Conservation (phyloP, 2,329 filamentous ascomycete species). For the Elsinoe perseae region DNA sequence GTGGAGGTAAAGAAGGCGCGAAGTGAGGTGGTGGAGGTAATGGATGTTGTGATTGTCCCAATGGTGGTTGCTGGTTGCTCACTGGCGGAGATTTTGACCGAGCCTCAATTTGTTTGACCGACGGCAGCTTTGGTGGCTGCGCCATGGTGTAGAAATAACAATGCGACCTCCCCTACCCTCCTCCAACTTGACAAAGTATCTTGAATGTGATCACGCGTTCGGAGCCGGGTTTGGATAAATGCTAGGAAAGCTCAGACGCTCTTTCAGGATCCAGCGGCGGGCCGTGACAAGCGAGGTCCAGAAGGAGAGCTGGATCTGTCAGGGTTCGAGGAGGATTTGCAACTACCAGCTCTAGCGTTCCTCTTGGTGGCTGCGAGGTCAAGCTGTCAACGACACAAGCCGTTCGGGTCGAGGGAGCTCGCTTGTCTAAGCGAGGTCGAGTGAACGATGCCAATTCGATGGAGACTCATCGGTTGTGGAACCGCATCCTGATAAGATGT, state of each 20-base stretch:
- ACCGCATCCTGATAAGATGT: neutral
- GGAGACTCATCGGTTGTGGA: neutral
- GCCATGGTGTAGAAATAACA: constrained; percentile 4
- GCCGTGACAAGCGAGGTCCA: constrained; percentile 6
- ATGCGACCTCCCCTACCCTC: constrained; percentile 14
- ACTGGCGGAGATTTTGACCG: constrained; percentile 9
- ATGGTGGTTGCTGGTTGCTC: neutral
- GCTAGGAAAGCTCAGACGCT: constrained; percentile 3
- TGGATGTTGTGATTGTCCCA: constrained; percentile 14
- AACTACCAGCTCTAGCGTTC: constrained; percentile 1
- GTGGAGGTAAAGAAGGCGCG: constrained; percentile 16
- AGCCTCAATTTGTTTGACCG: constrained; percentile 24
- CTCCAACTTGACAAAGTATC: neutral
- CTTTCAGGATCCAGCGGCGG: neutral
- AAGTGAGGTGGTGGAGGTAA: constrained; percentile 22
- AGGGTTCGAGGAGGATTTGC: constrained; percentile 4
- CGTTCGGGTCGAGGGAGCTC: neutral
- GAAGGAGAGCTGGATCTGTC: neutral
- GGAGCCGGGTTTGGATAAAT: constrained; percentile 7
- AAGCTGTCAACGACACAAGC: neutral
- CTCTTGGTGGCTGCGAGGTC: neutral
- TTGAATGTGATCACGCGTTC: neutral
- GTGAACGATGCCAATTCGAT: neutral
- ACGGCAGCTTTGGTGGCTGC: constrained; percentile 19
- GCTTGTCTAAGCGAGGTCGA: constrained; percentile 1